A percentile compares a stretch with the other conserved stretches of the same genome.
Conservation (phyloP, 148 eudicot species). For the Euryodendron excelsum region DNA sequence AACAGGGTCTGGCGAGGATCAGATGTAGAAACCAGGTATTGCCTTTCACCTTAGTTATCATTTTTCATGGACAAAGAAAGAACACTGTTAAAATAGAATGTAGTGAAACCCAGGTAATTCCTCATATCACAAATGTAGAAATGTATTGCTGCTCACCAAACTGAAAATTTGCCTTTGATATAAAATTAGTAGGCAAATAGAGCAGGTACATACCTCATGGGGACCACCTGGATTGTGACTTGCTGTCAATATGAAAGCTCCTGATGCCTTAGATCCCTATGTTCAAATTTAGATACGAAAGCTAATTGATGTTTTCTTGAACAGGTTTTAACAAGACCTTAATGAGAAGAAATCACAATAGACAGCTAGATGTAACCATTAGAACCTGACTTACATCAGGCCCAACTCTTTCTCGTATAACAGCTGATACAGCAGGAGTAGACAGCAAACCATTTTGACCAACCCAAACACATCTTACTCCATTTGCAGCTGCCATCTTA, state of each 20-base stretch:
- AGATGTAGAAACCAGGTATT: too few relatives aligned
- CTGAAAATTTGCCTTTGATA: not conserved
- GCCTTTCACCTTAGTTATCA: too few relatives aligned
- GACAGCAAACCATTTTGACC: slow-evolving; percentile 91
- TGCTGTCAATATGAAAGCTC: slow-evolving; percentile 92
- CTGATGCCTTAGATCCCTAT: slow-evolving; percentile 85
- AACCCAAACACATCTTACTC: slow-evolving; percentile 93
- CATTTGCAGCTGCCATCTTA: slow-evolving; percentile 98
- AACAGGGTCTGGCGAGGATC: too few relatives aligned
- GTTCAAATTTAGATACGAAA: not conserved
- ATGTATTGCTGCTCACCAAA: not conserved
- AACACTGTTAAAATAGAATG: not conserved
- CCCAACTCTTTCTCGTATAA: slow-evolving; percentile 92
- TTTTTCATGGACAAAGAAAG: not conserved
- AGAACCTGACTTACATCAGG: slow-evolving; percentile 58
- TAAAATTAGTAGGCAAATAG: not conserved
- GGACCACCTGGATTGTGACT: slow-evolving; percentile 99
- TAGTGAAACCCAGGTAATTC: not conserved
- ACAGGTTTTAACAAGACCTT: not conserved
- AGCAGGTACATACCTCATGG: slow-evolving; percentile 57
- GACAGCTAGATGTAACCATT: not conserved
- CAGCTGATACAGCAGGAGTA: slow-evolving; percentile 98
- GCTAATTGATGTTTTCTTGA: not conserved
- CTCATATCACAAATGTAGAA: not conserved
- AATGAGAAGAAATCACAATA: slow-evolving; percentile 6